Base-by-base conservation (phyloP, 75 land plant species). In the Cryptomeria japonica region DNA sequence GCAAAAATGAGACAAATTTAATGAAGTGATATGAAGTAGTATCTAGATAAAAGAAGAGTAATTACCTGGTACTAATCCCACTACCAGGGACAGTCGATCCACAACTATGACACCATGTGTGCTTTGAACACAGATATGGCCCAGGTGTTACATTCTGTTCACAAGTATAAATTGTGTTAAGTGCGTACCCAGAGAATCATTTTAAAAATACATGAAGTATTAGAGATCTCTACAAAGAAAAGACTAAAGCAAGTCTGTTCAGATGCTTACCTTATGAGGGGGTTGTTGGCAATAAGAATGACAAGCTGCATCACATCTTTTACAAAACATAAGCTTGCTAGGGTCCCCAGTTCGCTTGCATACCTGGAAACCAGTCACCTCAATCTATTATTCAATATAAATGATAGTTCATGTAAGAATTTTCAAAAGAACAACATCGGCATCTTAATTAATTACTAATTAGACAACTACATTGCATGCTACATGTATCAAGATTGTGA, bases 261-360 rank as follows among this genome's bases (percentile, higher is more conserved):
- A 58, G 39, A 77, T 58, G 46, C 79, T 82, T n/a, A 94, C 99
- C 96, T 97, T 98, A 87, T 95, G 97, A 28, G 99, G 95, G 53
- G 97, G 99, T 70, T 98, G 99, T 88, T 94, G 97, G 87, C 99
- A 98, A 85, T 95, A 96, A 87, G 94, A 93, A 88, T 98, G 99
- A 87, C 94, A 90, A 83, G 99, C 99, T 80, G 83, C 94, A 91
- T 98, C 99, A 91, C 99, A 98, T 87, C 99, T 95, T 91, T 94
- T 97, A 86, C 99, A 98, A 87, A 97, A 98, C 96, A 94, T 95
- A 25, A 98, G 94, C 90, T 96, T 98, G 84, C 92, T 98, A 83
- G 99, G 97, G 87, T 98, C 99, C 87, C 97, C 99, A 75, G 94
- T 88, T 91, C 94, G 93, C 70, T 93, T 93, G 85, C 99, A 98